Base-by-base conservation (phyloP, 148 eudicot species). In the Tetragonia tetragonoides region DNA sequence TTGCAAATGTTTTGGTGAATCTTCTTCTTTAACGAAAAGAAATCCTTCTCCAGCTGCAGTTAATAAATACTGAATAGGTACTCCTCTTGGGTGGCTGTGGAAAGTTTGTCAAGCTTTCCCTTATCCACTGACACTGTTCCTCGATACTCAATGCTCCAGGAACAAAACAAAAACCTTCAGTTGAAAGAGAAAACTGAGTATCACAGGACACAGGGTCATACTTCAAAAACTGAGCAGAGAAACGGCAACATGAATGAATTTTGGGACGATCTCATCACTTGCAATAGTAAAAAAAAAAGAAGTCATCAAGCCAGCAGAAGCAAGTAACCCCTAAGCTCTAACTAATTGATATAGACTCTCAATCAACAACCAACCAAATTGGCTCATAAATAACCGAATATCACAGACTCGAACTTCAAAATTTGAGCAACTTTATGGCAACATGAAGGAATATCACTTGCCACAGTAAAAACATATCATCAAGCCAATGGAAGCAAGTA, bases 21-120 rank as follows among this genome's bases (percentile, higher is more conserved):
- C 46, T 53, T 85, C 87, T 24, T 86, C 88, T 83, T 86, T 80
- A 44, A 90, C 89, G 28, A 95, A 82, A 75, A 87, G 66, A 68
- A 83, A 86, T 57, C 80, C 85, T 60, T 87, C 83, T 74, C 83
- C 81, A 18, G 96, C 87, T 15, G 97, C 88, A 75, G 70, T 20
- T 72, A 95, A 92, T 74, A 95, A 78, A 88, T 93, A 83, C 46
- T 53, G 57, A 66, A 92, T 79, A 57, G 97, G 90, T 49, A 96
- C 97, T 95, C 81, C 97, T 85, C 80, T 95, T 91, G 39, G 94
- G 97, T 20, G 96, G 97, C 79, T 92, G 99, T 12, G 97, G 99
- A 75, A 95, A 95, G 85, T 82, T 88, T 42, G 75, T 73, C 83
- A 95, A 85, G 82, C 97, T 91, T 84, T 95, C 97, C 82, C 81